These are phyloP conservation scores for Phylloporus rhodoxanthus DNA, from an alignment of 768 basidiomycete species.

Conservation along the genomic window DNA sequence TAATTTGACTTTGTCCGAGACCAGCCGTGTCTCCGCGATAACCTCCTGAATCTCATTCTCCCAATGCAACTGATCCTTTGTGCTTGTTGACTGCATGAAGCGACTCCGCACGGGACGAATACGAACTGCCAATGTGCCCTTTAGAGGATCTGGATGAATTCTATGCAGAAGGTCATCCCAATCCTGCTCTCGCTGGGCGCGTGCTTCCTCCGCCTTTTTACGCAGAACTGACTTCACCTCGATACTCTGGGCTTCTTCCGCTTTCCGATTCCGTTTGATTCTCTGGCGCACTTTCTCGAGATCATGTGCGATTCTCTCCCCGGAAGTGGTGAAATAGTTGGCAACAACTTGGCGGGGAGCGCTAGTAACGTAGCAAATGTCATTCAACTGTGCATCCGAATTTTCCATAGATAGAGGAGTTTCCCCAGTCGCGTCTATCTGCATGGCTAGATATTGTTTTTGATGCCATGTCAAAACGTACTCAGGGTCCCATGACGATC, in stretches of 20 bases:
- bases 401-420: slow-evolving; percentile 13
- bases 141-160: slow-evolving; percentile 50
- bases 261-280: slow-evolving; percentile 28
- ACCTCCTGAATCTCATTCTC: slow-evolving; percentile 53
- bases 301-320: slow-evolving; percentile 36
- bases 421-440: background rate
- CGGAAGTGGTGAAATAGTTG: slow-evolving; percentile 39
- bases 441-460: background rate
- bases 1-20: slow-evolving; percentile 41
- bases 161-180: slow-evolving; percentile 56
- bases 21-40: slow-evolving; percentile 49
- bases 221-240: slow-evolving; percentile 50
- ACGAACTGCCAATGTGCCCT: slow-evolving; percentile 43
- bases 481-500: background rate
- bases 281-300: slow-evolving; percentile 39
- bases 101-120: slow-evolving; percentile 49
- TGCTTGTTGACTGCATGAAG: slow-evolving; percentile 54
- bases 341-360: slow-evolving; percentile 48
- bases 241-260: slow-evolving; percentile 29
- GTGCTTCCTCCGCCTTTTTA: slow-evolving; percentile 61
- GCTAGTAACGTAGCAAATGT: slow-evolving; percentile 37
- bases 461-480: background rate
- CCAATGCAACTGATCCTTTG: slow-evolving; percentile 52
- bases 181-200: slow-evolving; percentile 51
- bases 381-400: slow-evolving; percentile 35